These are phyloP conservation scores for Mycena metata DNA, from an alignment of 768 basidiomycete species.

Conservation along the genomic window DNA sequence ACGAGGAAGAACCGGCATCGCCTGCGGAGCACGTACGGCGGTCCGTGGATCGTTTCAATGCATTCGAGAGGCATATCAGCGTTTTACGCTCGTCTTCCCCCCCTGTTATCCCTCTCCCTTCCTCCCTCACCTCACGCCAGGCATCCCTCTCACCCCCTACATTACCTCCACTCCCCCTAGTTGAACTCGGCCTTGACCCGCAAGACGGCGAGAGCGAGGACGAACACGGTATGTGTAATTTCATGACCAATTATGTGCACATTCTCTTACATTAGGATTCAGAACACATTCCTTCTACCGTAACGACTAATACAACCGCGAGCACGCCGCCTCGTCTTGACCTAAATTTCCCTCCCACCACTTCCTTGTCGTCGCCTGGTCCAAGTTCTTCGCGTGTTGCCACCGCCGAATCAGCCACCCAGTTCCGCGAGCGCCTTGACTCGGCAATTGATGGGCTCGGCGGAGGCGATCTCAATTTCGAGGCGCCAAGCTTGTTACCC, in stretches of 20 bases:
- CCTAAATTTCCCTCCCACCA: slow-evolving; percentile 33
- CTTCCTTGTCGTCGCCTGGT: slow-evolving; percentile 33
- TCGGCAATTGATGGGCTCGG: slow-evolving; percentile 51
- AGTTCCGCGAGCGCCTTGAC: slow-evolving; percentile 51
- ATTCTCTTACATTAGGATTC: slow-evolving; percentile 5
- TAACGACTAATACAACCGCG: slow-evolving; percentile 13
- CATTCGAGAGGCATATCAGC: slow-evolving; percentile 67
- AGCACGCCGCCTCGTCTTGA: slow-evolving; percentile 35
- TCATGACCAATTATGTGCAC: background rate
- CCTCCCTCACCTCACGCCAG: slow-evolving; percentile 27
- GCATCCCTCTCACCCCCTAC: slow-evolving; percentile 40
- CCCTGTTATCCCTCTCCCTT: slow-evolving; percentile 39
- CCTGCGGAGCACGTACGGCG: slow-evolving; percentile 56
- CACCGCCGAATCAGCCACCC: slow-evolving; percentile 20
- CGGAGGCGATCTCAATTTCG: slow-evolving; percentile 44
- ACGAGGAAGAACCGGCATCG: slow-evolving; percentile 38
- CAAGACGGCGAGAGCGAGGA: slow-evolving; percentile 35
- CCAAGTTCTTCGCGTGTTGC: slow-evolving; percentile 24
- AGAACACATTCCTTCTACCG: slow-evolving; percentile 33
- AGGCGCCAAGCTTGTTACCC: slow-evolving; percentile 22
- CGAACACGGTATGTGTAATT: slow-evolving; percentile 30
- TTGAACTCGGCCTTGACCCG: slow-evolving; percentile 38
- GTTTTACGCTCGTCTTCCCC: slow-evolving; percentile 58
- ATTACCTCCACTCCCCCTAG: slow-evolving; percentile 52
- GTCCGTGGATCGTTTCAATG: slow-evolving; percentile 65